Base-by-base conservation (phyloP, 2,329 filamentous ascomycete genomes). In the Claviceps humidiphila region DNA sequence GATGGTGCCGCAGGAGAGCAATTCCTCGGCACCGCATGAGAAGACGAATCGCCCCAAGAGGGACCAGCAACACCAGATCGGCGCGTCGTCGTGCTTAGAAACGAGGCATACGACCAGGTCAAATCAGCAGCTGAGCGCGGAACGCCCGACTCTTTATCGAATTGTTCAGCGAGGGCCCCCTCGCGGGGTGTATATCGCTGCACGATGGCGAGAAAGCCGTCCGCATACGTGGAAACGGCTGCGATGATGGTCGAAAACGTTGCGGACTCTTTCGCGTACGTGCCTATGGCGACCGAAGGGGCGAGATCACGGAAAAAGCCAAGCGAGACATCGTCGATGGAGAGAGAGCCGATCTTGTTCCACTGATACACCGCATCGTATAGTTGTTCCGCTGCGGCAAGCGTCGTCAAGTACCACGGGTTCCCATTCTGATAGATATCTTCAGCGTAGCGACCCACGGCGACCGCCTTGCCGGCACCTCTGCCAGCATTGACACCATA, bases 361-460 rank as follows among this genome's bases (percentile, higher is more conserved):
- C 85, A 91, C 49, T 84, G 80, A 57, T 84, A 82, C 1, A 89
- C 61, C 1, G 87, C 84, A 59, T 86, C 82, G 64, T 89, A 91
- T 2, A 94, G 76, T 62, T 87, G 83, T 66, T 93, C 87, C 3
- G 87, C 88, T 0, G 85, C 85, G 1, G 85, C 86, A 34, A 89
- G 73, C 1, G 85, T 91, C 59, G 77, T 77, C 13, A 91, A 74
- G 60, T 89, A 87, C 87, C 87, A 93, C 1, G 87, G 87, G 64
- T 93, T 89, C 1, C 86, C 87, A 55, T 80, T 80, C 65, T 83
- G 85, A 67, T 91, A 93, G 4, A 73, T 67, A 59, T 94, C 87
- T 64, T 87, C 84, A 0, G 81, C 68, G 62, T 89, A 88, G 54
- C 85, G 73, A 45, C 85, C 84, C 5, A 85, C 71, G 6, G 80